phyloP scores from a whole-genome alignment of 2,329 filamentous ascomycete species.

The Mycocentrospora acerina region DNA sequence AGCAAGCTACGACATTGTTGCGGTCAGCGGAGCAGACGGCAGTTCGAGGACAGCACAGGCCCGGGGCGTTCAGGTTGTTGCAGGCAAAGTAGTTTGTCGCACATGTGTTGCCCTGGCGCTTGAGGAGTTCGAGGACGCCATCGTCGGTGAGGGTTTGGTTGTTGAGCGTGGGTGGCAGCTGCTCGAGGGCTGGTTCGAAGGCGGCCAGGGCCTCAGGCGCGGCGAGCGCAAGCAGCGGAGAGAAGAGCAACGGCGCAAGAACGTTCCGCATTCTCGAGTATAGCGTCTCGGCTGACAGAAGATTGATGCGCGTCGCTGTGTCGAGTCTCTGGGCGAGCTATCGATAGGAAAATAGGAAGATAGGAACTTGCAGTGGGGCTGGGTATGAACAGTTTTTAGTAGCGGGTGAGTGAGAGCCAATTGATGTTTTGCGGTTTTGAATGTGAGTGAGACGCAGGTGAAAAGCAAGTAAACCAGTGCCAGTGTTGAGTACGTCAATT shows the following conservation, averaged over 20 bases:
- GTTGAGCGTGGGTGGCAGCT: slow-evolving; percentile 25
- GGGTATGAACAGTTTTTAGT: no score
- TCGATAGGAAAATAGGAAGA: no score
- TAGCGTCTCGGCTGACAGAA: not conserved
- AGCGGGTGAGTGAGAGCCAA: no score
- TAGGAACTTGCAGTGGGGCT: no score
- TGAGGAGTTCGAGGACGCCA: slow-evolving; percentile 27
- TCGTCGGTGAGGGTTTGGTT: slow-evolving; percentile 22
- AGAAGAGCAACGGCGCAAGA: slow-evolving; percentile 26
- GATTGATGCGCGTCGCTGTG: no score
- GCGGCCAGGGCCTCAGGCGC: slow-evolving; percentile 29
- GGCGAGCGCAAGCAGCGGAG: slow-evolving; percentile 31
- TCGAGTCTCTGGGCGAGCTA: no score
- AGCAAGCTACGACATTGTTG: slow-evolving; percentile 62
- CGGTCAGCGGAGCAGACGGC: slow-evolving; percentile 59
- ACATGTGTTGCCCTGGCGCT: slow-evolving; percentile 48
- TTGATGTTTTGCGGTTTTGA: no score
- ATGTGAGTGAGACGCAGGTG: no score
- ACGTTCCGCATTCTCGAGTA: slow-evolving; percentile 31
- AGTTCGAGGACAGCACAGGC: slow-evolving; percentile 57
- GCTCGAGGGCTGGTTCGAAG: slow-evolving; percentile 34
- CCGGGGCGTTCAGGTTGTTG: slow-evolving; percentile 52
- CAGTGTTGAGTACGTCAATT: no score
- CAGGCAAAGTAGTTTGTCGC: slow-evolving; percentile 56
- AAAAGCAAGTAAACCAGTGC: no score